These are phyloP conservation scores for Malus orientalis DNA, from an alignment of 306 rosid genomes.

Conservation along the genomic window DNA sequence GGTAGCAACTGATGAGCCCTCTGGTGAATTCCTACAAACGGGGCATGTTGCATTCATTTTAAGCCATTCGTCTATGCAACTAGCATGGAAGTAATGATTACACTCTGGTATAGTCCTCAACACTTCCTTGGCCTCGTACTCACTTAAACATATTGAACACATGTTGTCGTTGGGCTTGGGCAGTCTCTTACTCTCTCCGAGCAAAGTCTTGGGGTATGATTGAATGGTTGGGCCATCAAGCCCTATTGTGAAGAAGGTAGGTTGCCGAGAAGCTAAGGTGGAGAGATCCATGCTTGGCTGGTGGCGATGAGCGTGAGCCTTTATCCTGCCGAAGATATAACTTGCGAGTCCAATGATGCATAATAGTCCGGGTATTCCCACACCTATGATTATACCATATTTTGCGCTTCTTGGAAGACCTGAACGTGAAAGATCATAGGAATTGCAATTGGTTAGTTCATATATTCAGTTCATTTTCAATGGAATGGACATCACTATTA, in stretches of 20 bases:
- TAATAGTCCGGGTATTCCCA: conserved; percentile 51
- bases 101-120: conserved; percentile 66
- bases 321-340: conserved; percentile 18
- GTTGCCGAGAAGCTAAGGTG: not conserved
- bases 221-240: conserved; percentile 64
- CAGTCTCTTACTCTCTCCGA: conserved; percentile 45
- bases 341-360: conserved; percentile 39
- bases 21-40: conserved; percentile 50
- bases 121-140: conserved; percentile 52
- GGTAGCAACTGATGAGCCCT: conserved; percentile 4
- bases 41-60: conserved; percentile 66
- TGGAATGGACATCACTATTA: not conserved
- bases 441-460: not conserved
- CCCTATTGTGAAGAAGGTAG: conserved; percentile 25
- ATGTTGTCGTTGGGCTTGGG: conserved; percentile 44
- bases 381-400: conserved; percentile 51
- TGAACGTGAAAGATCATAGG: conserved; percentile 3
- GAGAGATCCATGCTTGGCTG: conserved; percentile 6
- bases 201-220: conserved; percentile 46
- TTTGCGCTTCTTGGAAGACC: conserved; percentile 51
- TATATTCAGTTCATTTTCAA: not conserved
- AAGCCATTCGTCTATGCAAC: conserved; percentile 70
- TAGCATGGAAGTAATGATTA: conserved; percentile 55
- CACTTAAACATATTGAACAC: conserved; percentile 59
- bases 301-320: not conserved